These are phyloP conservation scores for Dothistroma septosporum DNA, from an alignment of 2,329 filamentous ascomycete species.

Conservation along the genomic window DNA sequence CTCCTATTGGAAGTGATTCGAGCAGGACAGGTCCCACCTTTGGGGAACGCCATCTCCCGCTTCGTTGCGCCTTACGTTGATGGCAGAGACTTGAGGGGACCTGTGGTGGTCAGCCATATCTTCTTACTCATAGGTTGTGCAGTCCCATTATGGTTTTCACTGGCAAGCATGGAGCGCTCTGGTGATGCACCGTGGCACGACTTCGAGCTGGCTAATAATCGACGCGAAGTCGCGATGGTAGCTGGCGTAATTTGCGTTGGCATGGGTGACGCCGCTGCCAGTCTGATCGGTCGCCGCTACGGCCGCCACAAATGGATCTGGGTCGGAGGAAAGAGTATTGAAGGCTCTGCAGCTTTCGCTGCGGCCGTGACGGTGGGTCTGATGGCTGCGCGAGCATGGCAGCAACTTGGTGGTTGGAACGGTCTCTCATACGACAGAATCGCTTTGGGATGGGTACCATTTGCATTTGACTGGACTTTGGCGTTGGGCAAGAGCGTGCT, in stretches of 20 bases:
- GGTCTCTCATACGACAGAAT: slow-evolving; percentile 9
- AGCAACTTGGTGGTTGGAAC: slow-evolving; percentile 69
- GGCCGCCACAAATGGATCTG: slow-evolving; percentile 90
- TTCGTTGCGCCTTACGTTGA: slow-evolving; percentile 95
- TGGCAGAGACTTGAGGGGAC: slow-evolving; percentile 84
- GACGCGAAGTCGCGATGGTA: slow-evolving; percentile 80
- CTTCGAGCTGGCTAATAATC: slow-evolving; percentile 63
- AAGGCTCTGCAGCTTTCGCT: slow-evolving; percentile 79
- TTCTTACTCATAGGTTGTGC: slow-evolving; percentile 94
- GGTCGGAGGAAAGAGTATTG: slow-evolving; percentile 92
- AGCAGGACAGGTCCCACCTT: slow-evolving; percentile 83
- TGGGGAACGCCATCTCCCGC: slow-evolving; percentile 76
- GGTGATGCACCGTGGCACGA: slow-evolving; percentile 57
- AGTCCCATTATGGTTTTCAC: slow-evolving; percentile 84
- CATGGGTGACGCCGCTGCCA: slow-evolving; percentile 89
- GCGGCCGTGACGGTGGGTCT: slow-evolving; percentile 73
- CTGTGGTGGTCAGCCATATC: slow-evolving; percentile 92
- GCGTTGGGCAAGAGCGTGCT: slow-evolving; percentile 58
- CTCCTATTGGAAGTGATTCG: slow-evolving; percentile 83
- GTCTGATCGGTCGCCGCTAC: slow-evolving; percentile 79
- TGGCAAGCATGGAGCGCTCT: slow-evolving; percentile 62
- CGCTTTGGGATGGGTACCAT: slow-evolving; percentile 8
- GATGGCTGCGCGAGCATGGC: slow-evolving; percentile 65
- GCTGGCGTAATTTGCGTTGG: slow-evolving; percentile 91
- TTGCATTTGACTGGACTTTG: slow-evolving; percentile 25